Base-by-base conservation (phyloP, 768 basidiomycete species). In the Dendrothele bispora region DNA sequence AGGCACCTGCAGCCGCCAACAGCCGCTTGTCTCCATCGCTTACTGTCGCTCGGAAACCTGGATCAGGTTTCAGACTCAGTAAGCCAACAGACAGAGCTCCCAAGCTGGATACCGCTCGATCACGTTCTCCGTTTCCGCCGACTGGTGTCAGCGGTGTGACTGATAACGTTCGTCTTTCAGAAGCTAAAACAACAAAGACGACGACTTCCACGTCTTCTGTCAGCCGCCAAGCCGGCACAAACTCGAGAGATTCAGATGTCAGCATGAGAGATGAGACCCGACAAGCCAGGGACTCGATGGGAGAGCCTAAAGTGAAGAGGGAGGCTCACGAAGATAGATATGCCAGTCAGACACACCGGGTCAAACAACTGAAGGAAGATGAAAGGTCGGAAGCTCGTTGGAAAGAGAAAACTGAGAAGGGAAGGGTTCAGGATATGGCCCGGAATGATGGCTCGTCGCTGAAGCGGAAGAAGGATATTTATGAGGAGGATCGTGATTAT, bases 31-130 rank as follows among this genome's bases (percentile, higher is more conserved):
- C 45, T 29, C 37, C 46, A 7, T 39, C 57, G n/a, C n/a, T n/a
- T n/a, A n/a, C n/a, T 5, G 48, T 56, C 2, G 49, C 58, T 7
- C 64, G 71, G 39, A 70, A 73, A 27, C 79, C 79, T 24, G 79
- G 79, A 0, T 80, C 79, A 4, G 78, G 78, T 3, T 78, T 68
- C 54, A 69, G 66, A 49, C 66, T 62, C 5, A 70, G 70, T 22
- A 66, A 66, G 45, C 42, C 65, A n/a, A 54, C 61, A 0, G n/a
- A n/a, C n/a, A n/a, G 46, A 47, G 15, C 25, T 30, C 28, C 37
- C 46, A 58, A 64, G 35, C 66, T 54, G 34, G 41, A 58, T 39
- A 17, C 46, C n/a, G n/a, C n/a, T n/a, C n/a, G n/a, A n/a, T n/a
- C n/a, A n/a, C n/a, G n/a, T n/a, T n/a, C n/a, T n/a, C n/a, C n/a